A percentile compares a stretch with the other conserved stretches of the same genome.
Evolutionary conservation across 495 filamentous ascomycete genomes (phyloP).

Genomic region (Filosporella fistucella): DNA sequence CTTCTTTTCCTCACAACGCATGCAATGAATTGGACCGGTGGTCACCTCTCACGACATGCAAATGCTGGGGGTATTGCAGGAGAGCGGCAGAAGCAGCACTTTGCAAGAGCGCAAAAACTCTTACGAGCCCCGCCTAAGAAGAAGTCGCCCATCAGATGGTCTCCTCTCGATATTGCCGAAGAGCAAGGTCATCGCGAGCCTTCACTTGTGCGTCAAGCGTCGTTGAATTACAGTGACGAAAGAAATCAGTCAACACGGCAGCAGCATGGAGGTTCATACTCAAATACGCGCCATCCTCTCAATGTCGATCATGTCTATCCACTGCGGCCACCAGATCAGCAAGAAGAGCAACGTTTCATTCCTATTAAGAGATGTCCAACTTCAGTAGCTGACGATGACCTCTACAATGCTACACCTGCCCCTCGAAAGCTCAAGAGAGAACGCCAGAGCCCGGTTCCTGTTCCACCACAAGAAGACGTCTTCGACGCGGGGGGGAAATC

Average conservation of each 20-base stretch:
- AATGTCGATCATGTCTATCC: not conserved
- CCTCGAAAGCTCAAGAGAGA: constrained; percentile 4
- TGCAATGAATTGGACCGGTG: constrained; percentile 29
- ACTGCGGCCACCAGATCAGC: not conserved
- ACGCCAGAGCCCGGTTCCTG: not conserved
- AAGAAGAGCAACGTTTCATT: not conserved
- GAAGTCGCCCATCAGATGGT: constrained; percentile 12
- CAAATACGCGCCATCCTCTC: not conserved
- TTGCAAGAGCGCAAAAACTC: constrained; percentile 18
- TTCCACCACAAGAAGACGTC: not conserved
- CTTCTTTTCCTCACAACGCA: too few relatives aligned
- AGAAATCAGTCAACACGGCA: not conserved
- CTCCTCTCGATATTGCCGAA: constrained; percentile 3
- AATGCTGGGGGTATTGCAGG: constrained; percentile 1
- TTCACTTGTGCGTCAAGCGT: not conserved
- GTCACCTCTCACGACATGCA: constrained; percentile 20
- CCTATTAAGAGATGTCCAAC: not conserved
- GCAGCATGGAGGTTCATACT: too few relatives aligned
- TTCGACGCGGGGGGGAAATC: constrained; percentile 3
- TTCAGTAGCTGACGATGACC: constrained; percentile 7
- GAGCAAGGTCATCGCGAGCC: not conserved
- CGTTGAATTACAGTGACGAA: not conserved
- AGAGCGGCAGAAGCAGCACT: constrained; percentile 20
- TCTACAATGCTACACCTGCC: constrained; percentile 19
- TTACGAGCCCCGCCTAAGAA: constrained; percentile 15